Evolutionary conservation across 169 alveolate genomes (phyloP), one percentile per base, ranked within the genome.

Genomic region (Besnoitia besnoiti): DNA sequence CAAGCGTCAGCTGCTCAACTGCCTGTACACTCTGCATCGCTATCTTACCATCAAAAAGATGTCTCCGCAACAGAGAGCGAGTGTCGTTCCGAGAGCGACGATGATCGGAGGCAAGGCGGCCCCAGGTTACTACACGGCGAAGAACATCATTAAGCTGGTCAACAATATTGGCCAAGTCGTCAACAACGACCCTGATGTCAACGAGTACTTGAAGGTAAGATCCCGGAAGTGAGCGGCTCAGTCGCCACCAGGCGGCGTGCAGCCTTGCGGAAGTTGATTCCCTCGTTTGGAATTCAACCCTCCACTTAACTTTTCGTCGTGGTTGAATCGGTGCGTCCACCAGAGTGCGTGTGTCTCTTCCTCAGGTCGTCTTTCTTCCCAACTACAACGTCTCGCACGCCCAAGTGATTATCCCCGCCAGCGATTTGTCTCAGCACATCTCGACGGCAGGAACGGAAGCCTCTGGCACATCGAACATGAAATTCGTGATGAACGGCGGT

Each of bases 371-470:
- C 47, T 98, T 97, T 94, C 93, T 98, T 84, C 99, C 99, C 33
- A 98, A 98, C 96, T 98, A 98, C 96, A 96, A 97, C 95, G 99
- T 98, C 39, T 95, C 98, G 73, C 94, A 95, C 61, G 99, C 99
- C 33, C 96, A 91, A 42, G 93, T 90, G 47, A 94, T 98, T 80
- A 98, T 98, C 90, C 99, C 99, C 5, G 99, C 99, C 21, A 96
- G 99, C 40, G 99, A 98, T 88, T 94, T 98, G 35, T 95, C 98
- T 33, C 97, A 98, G 94, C 99, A 98, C 93, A 98, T 98, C 73
- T 98, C 99, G 85, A 98, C 99, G 30, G 99, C 99, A 14, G 99
- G 99, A 44, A 97, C 98, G 19, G 99, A 98, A 93, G 99, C 99
- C 7, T 96, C 99, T 14, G 99, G 99, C 12, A 98, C 99, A 21